Base-by-base conservation (phyloP, 1,139 yeast genomes). In the Yamadazyma friedrichii region DNA sequence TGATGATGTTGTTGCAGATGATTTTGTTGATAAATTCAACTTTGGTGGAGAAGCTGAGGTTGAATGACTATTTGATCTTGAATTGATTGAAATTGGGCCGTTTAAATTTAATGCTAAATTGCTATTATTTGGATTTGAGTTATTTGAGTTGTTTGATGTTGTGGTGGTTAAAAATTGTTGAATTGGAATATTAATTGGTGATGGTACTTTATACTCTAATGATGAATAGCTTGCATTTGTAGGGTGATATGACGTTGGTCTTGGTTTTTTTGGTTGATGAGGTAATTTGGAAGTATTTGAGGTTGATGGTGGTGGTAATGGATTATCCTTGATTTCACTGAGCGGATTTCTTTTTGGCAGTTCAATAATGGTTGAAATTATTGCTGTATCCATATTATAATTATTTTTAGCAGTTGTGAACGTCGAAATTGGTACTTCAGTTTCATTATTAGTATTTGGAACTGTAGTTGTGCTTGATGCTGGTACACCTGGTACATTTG, bases 241-340 rank as follows among this genome's bases (percentile, higher is more conserved):
- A 10, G 94, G 93, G 55, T 85, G 91, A 55, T 83, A 85, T 8
- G 91, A 84, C 0, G 91, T 84, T 36, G 94, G 93, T 59, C 94
- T 76, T 41, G 88, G 89, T 54, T 77, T 82, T 58, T 79, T 76
- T 38, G 63, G 64, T 10, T 72, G 60, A 42, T 64, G 73, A 15
- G 76, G 76, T 41, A 70, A 60, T 51, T 65, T 64, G 5, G 26
- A 16, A 17, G 26, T 22, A 6, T 11, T 20, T n/a, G n/a, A 11
- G 6, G 24, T 15, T 25, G 44, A 38, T 36, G 45, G 38, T 12
- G 42, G 36, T 15, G 43, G 37, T 17, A 49, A 42, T 26, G 51
- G 43, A 25, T 40, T 41, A 25, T 42, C 37, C 31, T 36, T 33
- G 26, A 50, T 43, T n/a, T 46, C 50, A 2, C 46, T 32, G 15